These are phyloP conservation scores for Mycosarcoma maydis DNA, from an alignment of 1,284 basidiomycete species.

Conservation along the genomic window DNA sequence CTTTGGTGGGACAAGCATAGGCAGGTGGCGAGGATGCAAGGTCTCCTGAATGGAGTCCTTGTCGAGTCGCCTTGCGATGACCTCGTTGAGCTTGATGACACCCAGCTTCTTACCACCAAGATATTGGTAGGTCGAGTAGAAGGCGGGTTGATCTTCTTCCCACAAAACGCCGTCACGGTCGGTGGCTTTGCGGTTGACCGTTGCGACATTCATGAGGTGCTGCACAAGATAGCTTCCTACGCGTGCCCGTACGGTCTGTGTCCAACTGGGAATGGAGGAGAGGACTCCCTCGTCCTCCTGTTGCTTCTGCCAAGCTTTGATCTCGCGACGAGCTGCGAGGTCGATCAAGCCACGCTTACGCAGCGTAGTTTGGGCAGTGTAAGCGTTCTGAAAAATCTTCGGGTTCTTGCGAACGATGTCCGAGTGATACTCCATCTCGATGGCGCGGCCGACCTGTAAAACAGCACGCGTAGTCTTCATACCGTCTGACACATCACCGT, in stretches of 20 bases:
- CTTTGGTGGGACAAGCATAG: conserved; percentile 91
- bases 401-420: conserved; percentile 54
- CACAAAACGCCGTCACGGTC: conserved; percentile 61
- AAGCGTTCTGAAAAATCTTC: conserved; percentile 52
- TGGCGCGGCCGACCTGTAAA: conserved; percentile 81
- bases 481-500: conserved; percentile 80
- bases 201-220: conserved; percentile 83
- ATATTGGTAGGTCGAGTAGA: conserved; percentile 92
- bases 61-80: conserved; percentile 80
- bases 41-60: conserved; percentile 80
- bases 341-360: conserved; percentile 51
- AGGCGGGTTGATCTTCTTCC: conserved; percentile 85
- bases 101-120: conserved; percentile 90
- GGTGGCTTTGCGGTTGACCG: conserved; percentile 73
- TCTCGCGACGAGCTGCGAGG: conserved; percentile 51
- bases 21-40: conserved; percentile 90
- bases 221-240: conserved; percentile 86
- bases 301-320: conserved; percentile 68
- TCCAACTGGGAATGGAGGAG: conserved; percentile 81
- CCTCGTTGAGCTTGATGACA: conserved; percentile 86
- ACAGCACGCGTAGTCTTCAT: conserved; percentile 90
- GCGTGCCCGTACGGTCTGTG: conserved; percentile 74
- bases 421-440: conserved; percentile 76
- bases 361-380: conserved; percentile 45
- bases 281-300: conserved; percentile 71